phyloP scores from a whole-genome alignment of 306 rosid genomes.

The Castanea sativa region DNA sequence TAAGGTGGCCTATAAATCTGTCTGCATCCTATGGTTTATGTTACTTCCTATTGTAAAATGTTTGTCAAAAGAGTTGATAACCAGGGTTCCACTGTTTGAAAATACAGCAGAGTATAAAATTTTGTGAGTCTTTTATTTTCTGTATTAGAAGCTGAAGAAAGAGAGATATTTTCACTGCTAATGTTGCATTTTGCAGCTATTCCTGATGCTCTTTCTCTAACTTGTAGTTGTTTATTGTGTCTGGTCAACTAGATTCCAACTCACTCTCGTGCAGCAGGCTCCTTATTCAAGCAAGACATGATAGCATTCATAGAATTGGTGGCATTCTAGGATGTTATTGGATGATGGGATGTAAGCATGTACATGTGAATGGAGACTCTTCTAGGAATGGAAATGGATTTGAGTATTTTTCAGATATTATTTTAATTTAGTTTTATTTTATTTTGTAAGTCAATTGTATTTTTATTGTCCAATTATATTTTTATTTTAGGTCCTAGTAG shows the following conservation, averaged over 20 bases:
- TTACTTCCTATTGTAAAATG: too few relatives aligned
- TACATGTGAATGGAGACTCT: constrained; percentile 74
- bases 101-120: background rate
- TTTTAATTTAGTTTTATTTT: too few relatives aligned
- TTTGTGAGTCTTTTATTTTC: background rate
- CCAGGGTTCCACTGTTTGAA: background rate
- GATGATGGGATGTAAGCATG: constrained; percentile 89
- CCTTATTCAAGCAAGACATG: background rate
- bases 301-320: background rate
- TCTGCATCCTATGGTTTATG: background rate
- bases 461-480: too few relatives aligned
- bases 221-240: background rate
- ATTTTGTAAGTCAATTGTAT: too few relatives aligned
- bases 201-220: background rate
- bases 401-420: constrained; percentile 60
- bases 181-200: background rate
- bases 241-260: background rate
- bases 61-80: background rate
- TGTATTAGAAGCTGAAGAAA: background rate
- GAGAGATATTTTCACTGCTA: constrained; percentile 9
- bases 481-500: too few relatives aligned
- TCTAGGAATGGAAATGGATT: constrained; percentile 74
- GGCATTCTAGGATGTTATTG: background rate
- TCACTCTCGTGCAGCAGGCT: background rate
- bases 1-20: background rate